These are phyloP conservation scores for Lentinula sp. DNA, from an alignment of 768 basidiomycete genomes.

Conservation along the genomic window DNA sequence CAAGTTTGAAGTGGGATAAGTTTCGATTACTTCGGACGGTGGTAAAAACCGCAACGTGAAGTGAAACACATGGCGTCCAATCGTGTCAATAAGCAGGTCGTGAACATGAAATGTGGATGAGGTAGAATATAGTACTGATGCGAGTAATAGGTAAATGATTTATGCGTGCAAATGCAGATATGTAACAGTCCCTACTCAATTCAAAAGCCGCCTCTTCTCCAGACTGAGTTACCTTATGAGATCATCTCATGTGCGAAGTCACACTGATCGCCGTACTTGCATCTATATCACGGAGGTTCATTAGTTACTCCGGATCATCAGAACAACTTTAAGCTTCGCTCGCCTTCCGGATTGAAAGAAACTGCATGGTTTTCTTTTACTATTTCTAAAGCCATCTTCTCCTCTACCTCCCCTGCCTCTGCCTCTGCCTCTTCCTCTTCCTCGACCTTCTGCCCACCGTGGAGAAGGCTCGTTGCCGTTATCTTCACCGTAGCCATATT, in stretches of 20 bases:
- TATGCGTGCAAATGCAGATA: not conserved
- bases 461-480: conserved; percentile 37
- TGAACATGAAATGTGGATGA: not conserved
- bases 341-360: conserved; percentile 91
- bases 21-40: too few species aligned
- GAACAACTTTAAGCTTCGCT: conserved; percentile 45
- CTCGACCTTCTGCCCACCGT: conserved; percentile 39
- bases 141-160: not conserved
- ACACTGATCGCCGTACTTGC: conserved; percentile 85
- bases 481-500: conserved; percentile 40
- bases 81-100: too few species aligned
- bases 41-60: too few species aligned
- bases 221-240: conserved; percentile 10
- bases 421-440: conserved; percentile 51
- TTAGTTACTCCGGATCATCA: conserved; percentile 36
- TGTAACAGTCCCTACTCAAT: not conserved
- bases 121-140: not conserved
- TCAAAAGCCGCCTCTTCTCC: not conserved
- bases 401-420: conserved; percentile 48
- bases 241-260: conserved; percentile 68
- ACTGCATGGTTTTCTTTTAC: conserved; percentile 85
- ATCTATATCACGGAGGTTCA: conserved; percentile 36
- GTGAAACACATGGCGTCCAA: too few species aligned
- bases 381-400: conserved; percentile 65
- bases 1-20: too few species aligned